phyloP scores from a whole-genome alignment of 164 flowering plant species.

The Platanus orientalis region DNA sequence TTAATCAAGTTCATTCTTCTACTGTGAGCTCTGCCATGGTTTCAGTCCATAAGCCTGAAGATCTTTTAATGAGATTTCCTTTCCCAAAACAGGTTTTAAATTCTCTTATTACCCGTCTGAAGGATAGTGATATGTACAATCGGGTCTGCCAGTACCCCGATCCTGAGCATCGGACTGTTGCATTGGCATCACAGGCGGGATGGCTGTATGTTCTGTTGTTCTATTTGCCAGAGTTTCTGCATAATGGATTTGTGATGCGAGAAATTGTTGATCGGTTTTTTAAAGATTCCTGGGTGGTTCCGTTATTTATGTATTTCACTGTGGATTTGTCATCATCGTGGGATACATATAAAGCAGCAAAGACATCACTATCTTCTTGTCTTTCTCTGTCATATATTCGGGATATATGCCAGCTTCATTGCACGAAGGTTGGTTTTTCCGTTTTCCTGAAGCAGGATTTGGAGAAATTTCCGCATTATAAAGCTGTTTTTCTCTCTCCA shows the following conservation, averaged over 20 bases:
- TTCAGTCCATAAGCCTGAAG: constrained; percentile 23
- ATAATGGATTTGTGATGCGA: constrained; percentile 25
- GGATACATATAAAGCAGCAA: constrained; percentile 26
- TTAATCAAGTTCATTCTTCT: constrained; percentile 7
- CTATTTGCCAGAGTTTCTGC: constrained; percentile 19
- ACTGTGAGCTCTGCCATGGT: constrained; percentile 9
- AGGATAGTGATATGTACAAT: constrained; percentile 24
- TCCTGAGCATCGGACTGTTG: constrained; percentile 26
- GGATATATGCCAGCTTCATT: constrained; percentile 24
- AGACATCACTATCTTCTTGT: constrained; percentile 19
- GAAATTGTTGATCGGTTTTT: constrained; percentile 29
- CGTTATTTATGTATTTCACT: constrained; percentile 23
- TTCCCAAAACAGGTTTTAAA: constrained; percentile 26
- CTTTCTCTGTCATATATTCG: constrained; percentile 16
- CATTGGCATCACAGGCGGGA: constrained; percentile 27
- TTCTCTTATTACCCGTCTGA: constrained; percentile 18
- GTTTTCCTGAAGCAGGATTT: neutral
- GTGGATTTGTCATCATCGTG: constrained; percentile 26
- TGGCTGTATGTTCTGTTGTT: constrained; percentile 21
- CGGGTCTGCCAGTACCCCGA: constrained; percentile 22
- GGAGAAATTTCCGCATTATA: neutral
- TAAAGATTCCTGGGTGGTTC: constrained; percentile 24
- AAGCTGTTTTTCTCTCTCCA: neutral
- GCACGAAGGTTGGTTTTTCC: constrained; percentile 17
- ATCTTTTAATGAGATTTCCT: constrained; percentile 23